A percentile compares a stretch with the other conserved stretches of the same genome.
phyloP scores from a whole-genome alignment of 345 rosid genomes.

The Nephelium lappaceum region DNA sequence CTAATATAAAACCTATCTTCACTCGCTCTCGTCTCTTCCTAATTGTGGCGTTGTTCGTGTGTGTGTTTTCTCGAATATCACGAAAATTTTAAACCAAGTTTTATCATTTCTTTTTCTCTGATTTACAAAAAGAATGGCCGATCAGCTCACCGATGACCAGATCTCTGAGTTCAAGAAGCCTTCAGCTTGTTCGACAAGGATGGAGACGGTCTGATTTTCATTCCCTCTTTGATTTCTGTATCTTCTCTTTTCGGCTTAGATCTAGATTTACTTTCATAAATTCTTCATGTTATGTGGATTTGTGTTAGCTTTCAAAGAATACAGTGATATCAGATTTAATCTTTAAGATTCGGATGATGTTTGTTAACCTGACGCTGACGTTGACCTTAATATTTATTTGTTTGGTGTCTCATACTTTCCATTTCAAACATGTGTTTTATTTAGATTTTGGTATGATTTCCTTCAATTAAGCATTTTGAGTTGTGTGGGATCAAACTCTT shows the following conservation, averaged over 20 bases:
- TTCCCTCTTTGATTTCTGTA: background rate
- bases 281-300: background rate
- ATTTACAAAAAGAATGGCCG: constrained; percentile 52
- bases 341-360: background rate
- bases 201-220: constrained; percentile 64
- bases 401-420: background rate
- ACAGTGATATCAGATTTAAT: background rate
- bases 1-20: constrained; percentile 12
- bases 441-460: background rate
- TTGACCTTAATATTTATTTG: background rate
- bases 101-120: background rate
- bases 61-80: background rate
- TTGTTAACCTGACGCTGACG: background rate
- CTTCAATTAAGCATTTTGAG: background rate
- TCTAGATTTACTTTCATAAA: background rate
- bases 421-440: background rate
- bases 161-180: constrained; percentile 87
- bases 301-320: background rate
- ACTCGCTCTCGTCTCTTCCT: background rate
- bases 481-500: too few relatives aligned
- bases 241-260: background rate
- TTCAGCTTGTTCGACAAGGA: constrained; percentile 84
- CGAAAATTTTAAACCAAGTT: background rate
- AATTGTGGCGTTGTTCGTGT: background rate
- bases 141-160: constrained; percentile 84